Base-by-base conservation (phyloP, 371 early-diverging fungal species). In the Batkoa obscura region DNA sequence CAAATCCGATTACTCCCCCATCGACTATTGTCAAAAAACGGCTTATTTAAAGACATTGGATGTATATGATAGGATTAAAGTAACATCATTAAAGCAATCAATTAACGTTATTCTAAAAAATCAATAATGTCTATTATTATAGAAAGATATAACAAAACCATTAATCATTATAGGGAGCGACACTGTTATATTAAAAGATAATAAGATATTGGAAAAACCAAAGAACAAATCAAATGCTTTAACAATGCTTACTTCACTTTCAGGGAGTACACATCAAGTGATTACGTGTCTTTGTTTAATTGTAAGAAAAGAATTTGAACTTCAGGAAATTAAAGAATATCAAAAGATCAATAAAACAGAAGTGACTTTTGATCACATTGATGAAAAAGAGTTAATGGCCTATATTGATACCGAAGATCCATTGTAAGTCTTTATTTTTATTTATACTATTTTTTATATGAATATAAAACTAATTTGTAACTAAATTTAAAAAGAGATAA, bases 151-250 rank as follows among this genome's bases (percentile, higher is more conserved):
- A 1, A 34, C 61, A 13, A 59, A 62, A 6, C 62, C 79, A 15
- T 70, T 75, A 56, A 61, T 86, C 36, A 74, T 88, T 23, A 88
- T 90, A 55, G 81, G 80, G 12, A 79, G 86, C 8, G 91, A 90
- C 60, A 88, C 89, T 0, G 71, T 90, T 1, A 85, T 88, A 2
- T 78, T 80, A 3, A 63, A 71, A 36, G 68, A 72, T 30, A 61
- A 68, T 31, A 43, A 63, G 42, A 74, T 80, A 9, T 69, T 82
- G 1, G 79, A 80, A 56, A 82, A 82, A 55, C 83, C 83, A 32
- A 43, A 54, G 17, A 61, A 70, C 39, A 59, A 54, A 31, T 69
- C 72, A n/a, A 68, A 74, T 48, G 84, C 85, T 3, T 39, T 69
- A 13, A 58, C 54, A 0, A 81, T 81, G 74, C 58, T 86, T 41